A percentile compares a stretch with the other conserved stretches of the same genome.
phyloP scores from a whole-genome alignment of 352 stramenopile genomes.

The Phytophthora foliorum region DNA sequence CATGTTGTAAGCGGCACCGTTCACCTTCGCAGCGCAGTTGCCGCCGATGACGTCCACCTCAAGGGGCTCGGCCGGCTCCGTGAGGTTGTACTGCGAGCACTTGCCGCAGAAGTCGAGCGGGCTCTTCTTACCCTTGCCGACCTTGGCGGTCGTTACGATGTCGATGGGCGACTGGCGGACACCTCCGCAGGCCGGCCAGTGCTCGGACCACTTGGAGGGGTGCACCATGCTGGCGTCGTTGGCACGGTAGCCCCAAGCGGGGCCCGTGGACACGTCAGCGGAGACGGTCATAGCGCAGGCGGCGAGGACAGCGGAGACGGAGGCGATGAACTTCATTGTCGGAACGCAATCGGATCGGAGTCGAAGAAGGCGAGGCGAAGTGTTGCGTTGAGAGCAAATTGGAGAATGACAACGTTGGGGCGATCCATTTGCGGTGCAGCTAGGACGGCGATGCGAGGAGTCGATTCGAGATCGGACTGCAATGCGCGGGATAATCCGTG shows the following conservation, averaged over 20 bases:
- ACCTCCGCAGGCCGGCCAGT: constrained; percentile 39
- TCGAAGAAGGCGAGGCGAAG: constrained; percentile 12
- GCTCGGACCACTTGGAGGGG: constrained; percentile 34
- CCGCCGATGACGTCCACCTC: constrained; percentile 35
- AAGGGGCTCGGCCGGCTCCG: constrained; percentile 37
- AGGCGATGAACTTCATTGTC: constrained; percentile 37
- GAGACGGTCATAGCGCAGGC: constrained; percentile 25
- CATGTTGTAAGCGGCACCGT: constrained; percentile 30
- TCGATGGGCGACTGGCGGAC: constrained; percentile 56
- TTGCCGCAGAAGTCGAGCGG: constrained; percentile 44
- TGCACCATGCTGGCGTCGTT: constrained; percentile 35
- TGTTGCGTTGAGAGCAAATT: constrained; percentile 33
- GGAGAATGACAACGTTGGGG: constrained; percentile 27
- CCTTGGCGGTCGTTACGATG: constrained; percentile 30
- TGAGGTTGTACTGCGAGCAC: constrained; percentile 45
- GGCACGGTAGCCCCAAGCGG: constrained; percentile 44
- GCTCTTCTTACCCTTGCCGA: constrained; percentile 13
- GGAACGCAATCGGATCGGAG: constrained; percentile 21
- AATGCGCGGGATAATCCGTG: background rate
- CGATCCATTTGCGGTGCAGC: constrained; percentile 6
- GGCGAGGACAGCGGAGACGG: constrained; percentile 27
- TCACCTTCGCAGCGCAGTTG: constrained; percentile 19
- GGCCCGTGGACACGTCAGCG: constrained; percentile 15
- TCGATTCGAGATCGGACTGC: constrained; percentile 14
- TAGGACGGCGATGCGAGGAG: constrained; percentile 17